These are phyloP conservation scores for Apophysomyces variabilis DNA, from an alignment of 371 early-diverging fungal genomes.

Conservation along the genomic window DNA sequence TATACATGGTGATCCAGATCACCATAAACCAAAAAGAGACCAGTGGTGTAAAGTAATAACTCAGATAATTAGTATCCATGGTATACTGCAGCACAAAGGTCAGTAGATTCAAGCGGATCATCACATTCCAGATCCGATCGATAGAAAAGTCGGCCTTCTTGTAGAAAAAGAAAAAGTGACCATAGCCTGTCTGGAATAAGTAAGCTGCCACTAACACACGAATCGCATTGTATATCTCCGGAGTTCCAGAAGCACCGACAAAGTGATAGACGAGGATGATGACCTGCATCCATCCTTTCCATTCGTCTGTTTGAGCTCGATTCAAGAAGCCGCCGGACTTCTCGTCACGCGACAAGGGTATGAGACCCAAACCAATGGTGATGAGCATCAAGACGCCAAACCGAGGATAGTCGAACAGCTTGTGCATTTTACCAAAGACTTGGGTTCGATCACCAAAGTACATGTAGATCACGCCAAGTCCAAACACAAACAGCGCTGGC, in stretches of 20 bases:
- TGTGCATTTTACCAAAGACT: conserved; percentile 70
- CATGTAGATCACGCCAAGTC: conserved; percentile 57
- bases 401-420: conserved; percentile 47
- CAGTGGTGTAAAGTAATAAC: conserved; percentile 82
- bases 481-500: conserved; percentile 47
- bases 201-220: conserved; percentile 77
- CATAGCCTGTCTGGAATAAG: conserved; percentile 83
- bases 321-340: conserved; percentile 56
- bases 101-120: conserved; percentile 74
- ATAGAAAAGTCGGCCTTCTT: conserved; percentile 72
- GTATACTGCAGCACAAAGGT: conserved; percentile 67
- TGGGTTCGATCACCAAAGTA: conserved; percentile 70
- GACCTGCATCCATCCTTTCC: conserved; percentile 91
- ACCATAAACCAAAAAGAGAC: conserved; percentile 75
- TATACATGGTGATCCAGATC: conserved; percentile 72
- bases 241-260: conserved; percentile 63
- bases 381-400: conserved; percentile 52
- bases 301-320: conserved; percentile 81
- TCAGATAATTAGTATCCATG: conserved; percentile 72
- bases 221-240: conserved; percentile 72
- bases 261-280: conserved; percentile 77
- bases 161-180: conserved; percentile 75
- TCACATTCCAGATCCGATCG: conserved; percentile 59
- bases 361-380: conserved; percentile 45
- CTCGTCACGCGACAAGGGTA: conserved; percentile 54